Percentiles rank a stretch among this genome's conserved stretches.
These are phyloP conservation scores for Trametes pubescens DNA, from an alignment of 1,284 basidiomycete species.

Conservation along the genomic window DNA sequence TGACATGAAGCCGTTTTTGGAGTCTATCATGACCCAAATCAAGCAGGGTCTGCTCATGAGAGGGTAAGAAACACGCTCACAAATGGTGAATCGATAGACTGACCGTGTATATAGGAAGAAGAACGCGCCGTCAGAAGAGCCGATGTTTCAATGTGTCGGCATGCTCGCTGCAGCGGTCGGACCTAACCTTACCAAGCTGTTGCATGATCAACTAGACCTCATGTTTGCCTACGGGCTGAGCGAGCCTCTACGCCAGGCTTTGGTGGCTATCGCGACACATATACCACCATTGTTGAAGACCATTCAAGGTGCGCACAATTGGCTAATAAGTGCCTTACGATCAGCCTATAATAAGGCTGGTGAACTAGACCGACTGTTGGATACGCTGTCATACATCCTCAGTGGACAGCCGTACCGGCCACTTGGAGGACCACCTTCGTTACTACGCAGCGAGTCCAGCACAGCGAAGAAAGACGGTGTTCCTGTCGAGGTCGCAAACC, in stretches of 20 bases:
- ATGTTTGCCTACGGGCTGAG: constrained; percentile 97
- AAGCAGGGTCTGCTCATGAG: constrained; percentile 88
- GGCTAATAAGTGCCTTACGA: neutral
- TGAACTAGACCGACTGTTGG: constrained; percentile 82
- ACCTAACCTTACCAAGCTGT: constrained; percentile 92
- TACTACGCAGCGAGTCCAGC: constrained; percentile 60
- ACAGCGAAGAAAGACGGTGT: constrained; percentile 62
- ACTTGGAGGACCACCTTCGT: constrained; percentile 77
- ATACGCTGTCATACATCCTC: constrained; percentile 82
- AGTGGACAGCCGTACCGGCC: constrained; percentile 88
- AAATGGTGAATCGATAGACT: constrained; percentile 20
- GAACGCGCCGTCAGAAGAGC: constrained; percentile 92
- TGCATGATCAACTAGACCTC: constrained; percentile 96
- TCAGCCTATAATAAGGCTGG: neutral
- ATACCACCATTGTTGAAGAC: constrained; percentile 93
- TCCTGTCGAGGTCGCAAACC: constrained; percentile 48
- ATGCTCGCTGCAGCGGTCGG: constrained; percentile 97
- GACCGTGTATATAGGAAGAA: constrained; percentile 70
- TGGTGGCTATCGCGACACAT: constrained; percentile 87
- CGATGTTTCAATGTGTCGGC: constrained; percentile 97
- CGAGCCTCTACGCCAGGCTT: constrained; percentile 87
- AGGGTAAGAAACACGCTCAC: constrained; percentile 64
- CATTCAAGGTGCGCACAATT: constrained; percentile 77
- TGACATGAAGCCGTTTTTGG: constrained; percentile 96
- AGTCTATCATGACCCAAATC: constrained; percentile 90